phyloP scores from a whole-genome alignment of 768 basidiomycete genomes.

The Fomitopsis serialis region DNA sequence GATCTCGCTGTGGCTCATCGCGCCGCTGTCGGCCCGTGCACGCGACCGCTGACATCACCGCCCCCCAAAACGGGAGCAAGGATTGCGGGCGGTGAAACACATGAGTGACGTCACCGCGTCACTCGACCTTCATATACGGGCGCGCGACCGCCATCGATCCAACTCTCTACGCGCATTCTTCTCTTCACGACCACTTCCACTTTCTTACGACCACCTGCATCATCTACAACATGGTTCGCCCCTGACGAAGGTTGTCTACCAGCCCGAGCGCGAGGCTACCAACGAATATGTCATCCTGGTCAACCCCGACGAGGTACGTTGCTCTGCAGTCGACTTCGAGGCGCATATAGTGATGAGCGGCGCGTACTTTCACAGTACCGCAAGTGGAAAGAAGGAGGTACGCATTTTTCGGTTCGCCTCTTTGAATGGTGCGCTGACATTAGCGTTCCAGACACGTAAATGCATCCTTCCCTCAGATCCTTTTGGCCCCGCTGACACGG shows the following conservation, averaged over 20 bases:
- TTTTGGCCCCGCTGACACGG: slow-evolving; percentile 4
- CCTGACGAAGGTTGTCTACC: slow-evolving; percentile 72
- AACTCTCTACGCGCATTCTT: neutral
- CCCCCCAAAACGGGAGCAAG: neutral
- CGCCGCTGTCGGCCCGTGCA: too few relatives aligned
- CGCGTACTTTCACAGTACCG: slow-evolving; percentile 31
- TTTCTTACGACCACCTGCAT: neutral
- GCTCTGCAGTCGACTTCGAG: neutral
- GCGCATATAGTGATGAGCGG: slow-evolving; percentile 1
- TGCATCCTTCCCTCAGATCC: slow-evolving; percentile 7
- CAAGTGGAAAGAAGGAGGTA: slow-evolving; percentile 80
- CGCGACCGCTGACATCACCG: too few relatives aligned
- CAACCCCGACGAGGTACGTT: slow-evolving; percentile 54
- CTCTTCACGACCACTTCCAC: neutral
- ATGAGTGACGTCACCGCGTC: neutral
- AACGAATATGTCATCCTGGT: slow-evolving; percentile 73
- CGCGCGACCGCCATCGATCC: neutral
- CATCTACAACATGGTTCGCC: slow-evolving; percentile 25
- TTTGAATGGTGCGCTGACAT: slow-evolving; percentile 8
- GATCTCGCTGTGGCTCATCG: too few relatives aligned
- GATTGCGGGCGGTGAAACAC: neutral
- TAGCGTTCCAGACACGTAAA: slow-evolving; percentile 61
- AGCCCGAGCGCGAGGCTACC: slow-evolving; percentile 65
- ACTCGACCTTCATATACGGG: neutral
- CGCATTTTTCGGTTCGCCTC: slow-evolving; percentile 21